Base-by-base conservation (phyloP, 1,284 basidiomycete species). In the Rhodotorula sp. region DNA sequence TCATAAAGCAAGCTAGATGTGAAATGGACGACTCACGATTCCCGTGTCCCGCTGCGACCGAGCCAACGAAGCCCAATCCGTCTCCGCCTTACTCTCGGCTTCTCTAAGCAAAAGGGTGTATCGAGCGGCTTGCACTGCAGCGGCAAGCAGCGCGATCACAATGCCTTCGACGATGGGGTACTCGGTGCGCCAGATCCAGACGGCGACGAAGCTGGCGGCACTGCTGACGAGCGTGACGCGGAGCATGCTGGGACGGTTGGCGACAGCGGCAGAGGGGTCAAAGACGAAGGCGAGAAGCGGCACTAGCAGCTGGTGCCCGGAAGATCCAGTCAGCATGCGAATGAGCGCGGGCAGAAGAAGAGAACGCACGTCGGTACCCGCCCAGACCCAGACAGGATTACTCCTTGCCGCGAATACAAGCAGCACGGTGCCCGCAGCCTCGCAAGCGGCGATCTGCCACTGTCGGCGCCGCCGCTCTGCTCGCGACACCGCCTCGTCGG, bases 211-310 rank as follows among this genome's bases (percentile, higher is more conserved):
- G 21, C 13, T 14, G 21, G 55, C 55, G 9, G 44, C 3, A 17
- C 21, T 21, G 27, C 17, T 27, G 16, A 27, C 27, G 17, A 27
- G 27, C 17, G 2, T 19, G 25, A 54, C 7, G 27, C 53, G 53
- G 7, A 19, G 23, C 21, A 41, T 7, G 27, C 34, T n/a, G 55
- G 8, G 41, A 4, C 23, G 12, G 21, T 7, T 1, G 23, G 7
- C 19, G 19, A 9, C 8, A 7, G 13, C 3, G 41, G 4, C 7
- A 19, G 21, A 7, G 2, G 7, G 4, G 10, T 41, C n/a, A 4
- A 44, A 21, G 0, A 14, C 55, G 55, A 57, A 12, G 55, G 23
- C 9, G 19, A 23, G 41, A 5, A 44, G 23, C 7, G 55, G 41
- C 0, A 57, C 13, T 41, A 57, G 25, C 23, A 57, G 55, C 41